Conservation (phyloP, 1,139 yeast genomes). For the Suhomyces bribrorum region DNA sequence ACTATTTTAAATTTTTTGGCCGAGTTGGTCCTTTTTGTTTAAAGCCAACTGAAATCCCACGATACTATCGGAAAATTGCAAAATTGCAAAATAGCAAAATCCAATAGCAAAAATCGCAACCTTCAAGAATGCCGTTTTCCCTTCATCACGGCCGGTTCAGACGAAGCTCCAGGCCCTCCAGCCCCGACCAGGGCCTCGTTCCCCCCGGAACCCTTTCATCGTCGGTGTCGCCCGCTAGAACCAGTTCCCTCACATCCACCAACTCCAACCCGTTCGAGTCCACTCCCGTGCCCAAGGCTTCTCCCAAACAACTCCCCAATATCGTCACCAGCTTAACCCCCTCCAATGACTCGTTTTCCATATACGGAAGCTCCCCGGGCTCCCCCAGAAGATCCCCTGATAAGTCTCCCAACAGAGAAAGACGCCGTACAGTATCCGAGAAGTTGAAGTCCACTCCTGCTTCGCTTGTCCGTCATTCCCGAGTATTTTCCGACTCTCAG, state of each 20-base stretch:
- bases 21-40: no score
- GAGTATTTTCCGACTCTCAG: conserved; percentile 24
- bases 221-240: neutral
- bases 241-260: conserved; percentile 3
- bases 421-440: conserved; percentile 23
- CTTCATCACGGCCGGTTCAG: conserved; percentile 3
- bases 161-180: conserved; percentile 1
- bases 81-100: no score
- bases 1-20: no score
- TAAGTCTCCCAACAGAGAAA: conserved; percentile 16
- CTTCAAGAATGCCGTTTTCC: conserved; percentile 7
- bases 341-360: conserved; percentile 7
- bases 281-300: conserved; percentile 1
- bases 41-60: no score
- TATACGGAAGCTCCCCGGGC: conserved; percentile 5
- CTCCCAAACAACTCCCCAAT: neutral
- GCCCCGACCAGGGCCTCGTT: conserved; percentile 2
- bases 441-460: conserved; percentile 39
- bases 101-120: no score
- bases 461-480: conserved; percentile 40
- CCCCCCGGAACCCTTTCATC: no score
- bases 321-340: neutral
- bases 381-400: conserved; percentile 8
- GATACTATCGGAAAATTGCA: no score
- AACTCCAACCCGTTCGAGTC: neutral